Percentiles rank a stretch among this genome's conserved stretches.
phyloP scores from a whole-genome alignment of 306 rosid genomes.

The Quercus gilva region DNA sequence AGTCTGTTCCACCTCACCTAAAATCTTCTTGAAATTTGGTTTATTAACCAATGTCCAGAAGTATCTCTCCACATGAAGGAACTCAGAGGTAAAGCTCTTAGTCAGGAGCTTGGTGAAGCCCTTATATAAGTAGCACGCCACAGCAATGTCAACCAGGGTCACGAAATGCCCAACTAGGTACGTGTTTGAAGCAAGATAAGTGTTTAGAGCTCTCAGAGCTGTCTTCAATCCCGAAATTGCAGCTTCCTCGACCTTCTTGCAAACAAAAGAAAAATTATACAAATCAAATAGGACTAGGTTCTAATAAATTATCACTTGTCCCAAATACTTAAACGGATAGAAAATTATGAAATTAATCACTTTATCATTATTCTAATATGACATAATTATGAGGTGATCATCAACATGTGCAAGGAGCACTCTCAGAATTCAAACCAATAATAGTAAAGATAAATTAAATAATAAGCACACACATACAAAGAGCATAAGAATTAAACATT shows the following conservation, averaged over 20 bases:
- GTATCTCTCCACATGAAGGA: slow-evolving; percentile 87
- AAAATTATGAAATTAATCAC: not conserved
- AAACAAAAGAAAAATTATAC: not conserved
- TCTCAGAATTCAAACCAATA: too few species aligned
- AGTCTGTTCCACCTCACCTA: slow-evolving; percentile 71
- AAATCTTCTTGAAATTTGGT: slow-evolving; percentile 66
- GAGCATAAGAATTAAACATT: too few species aligned
- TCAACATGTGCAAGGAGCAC: not conserved
- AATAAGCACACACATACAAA: too few species aligned
- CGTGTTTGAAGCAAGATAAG: slow-evolving; percentile 67
- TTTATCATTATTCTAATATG: not conserved
- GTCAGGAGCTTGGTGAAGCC: slow-evolving; percentile 44
- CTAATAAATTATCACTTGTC: not conserved
- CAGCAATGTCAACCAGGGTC: slow-evolving; percentile 71
- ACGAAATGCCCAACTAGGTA: slow-evolving; percentile 78
- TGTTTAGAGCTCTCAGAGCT: slow-evolving; percentile 63
- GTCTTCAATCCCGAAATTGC: slow-evolving; percentile 51
- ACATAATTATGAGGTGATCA: not conserved
- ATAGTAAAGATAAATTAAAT: too few species aligned
- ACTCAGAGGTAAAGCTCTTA: slow-evolving; percentile 76
- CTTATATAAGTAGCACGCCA: slow-evolving; percentile 35
- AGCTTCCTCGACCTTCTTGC: slow-evolving; percentile 71
- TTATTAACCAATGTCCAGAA: slow-evolving; percentile 93
- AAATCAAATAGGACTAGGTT: not conserved
- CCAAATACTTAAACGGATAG: too few species aligned